Percentiles rank a stretch among this genome's conserved stretches.
Conservation (phyloP, 116 monocot species). For the Cymodocea nodosa region DNA sequence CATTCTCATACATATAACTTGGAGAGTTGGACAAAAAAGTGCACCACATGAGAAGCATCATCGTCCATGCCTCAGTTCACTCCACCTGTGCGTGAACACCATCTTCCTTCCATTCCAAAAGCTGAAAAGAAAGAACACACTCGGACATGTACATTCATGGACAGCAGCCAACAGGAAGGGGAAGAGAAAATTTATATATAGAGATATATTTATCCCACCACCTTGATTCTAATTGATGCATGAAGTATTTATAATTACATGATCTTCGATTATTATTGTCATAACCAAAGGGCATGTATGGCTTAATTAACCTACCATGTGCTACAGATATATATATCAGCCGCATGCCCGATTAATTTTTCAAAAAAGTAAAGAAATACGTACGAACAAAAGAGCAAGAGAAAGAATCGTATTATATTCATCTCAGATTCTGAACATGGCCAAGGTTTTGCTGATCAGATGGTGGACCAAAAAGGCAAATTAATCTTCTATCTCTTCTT, state of each 20-base stretch:
- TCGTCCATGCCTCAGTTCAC: too few species aligned
- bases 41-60: not conserved
- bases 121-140: constrained; percentile 2
- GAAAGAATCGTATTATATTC: constrained; percentile 1
- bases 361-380: too few species aligned
- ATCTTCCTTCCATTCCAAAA: constrained; percentile 2
- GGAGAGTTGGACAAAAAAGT: not conserved
- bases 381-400: not conserved
- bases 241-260: not conserved
- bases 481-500: not conserved
- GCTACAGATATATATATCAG: not conserved
- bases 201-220: not conserved
- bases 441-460: not conserved
- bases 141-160: too few species aligned
- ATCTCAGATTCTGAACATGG: not conserved
- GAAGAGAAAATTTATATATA: not conserved
- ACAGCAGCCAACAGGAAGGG: too few species aligned
- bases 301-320: not conserved
- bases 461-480: not conserved
- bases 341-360: too few species aligned
- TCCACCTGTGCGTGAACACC: not conserved
- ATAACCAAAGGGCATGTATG: not conserved
- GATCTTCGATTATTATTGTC: too few species aligned
- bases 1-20: not conserved
- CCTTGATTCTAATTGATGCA: not conserved